Evolutionary conservation across 768 basidiomycete genomes (phyloP).

Genomic region (Pisolithus marmoratus): DNA sequence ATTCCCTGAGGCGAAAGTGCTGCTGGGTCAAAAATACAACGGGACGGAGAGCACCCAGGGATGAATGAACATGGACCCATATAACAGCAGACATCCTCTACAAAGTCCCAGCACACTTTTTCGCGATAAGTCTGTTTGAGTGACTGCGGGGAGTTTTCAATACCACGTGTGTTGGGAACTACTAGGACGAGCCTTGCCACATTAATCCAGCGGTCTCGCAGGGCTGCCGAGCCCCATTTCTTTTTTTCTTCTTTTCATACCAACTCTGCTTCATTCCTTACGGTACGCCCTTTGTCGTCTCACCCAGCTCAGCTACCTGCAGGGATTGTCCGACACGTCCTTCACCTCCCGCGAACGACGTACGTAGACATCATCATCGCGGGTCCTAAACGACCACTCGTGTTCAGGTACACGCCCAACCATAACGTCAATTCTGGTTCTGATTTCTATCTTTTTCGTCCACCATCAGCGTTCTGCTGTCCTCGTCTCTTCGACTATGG

Average conservation of each 20-base stretch:
- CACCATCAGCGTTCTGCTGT: conserved; percentile 6
- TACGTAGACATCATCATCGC: conserved; percentile 2
- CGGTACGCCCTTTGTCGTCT: conserved; percentile 1
- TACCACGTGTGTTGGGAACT: conserved; percentile 7
- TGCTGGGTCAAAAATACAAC: too few species aligned
- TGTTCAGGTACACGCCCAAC: conserved; percentile 2
- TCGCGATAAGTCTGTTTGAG: too few species aligned
- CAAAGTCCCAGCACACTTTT: too few species aligned
- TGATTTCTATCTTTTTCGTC: neutral
- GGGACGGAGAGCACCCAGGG: neutral
- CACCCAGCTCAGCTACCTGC: neutral
- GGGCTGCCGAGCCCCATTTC: neutral
- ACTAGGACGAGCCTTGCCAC: neutral
- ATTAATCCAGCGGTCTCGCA: too few species aligned
- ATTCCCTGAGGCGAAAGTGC: conserved; percentile 20
- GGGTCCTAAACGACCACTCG: conserved; percentile 8
- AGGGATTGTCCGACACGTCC: too few species aligned
- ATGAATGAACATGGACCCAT: conserved; percentile 20
- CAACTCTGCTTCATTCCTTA: neutral
- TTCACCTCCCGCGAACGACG: conserved; percentile 3
- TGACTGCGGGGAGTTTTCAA: neutral
- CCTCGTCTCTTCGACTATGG: conserved; percentile 15
- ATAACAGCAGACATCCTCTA: conserved; percentile 16
- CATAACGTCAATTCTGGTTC: neutral
- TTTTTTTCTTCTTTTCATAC: conserved; percentile 8